Evolutionary conservation across 768 basidiomycete species (phyloP), one percentile per base, ranked within the genome.

Genomic region (Calocera cornea): DNA sequence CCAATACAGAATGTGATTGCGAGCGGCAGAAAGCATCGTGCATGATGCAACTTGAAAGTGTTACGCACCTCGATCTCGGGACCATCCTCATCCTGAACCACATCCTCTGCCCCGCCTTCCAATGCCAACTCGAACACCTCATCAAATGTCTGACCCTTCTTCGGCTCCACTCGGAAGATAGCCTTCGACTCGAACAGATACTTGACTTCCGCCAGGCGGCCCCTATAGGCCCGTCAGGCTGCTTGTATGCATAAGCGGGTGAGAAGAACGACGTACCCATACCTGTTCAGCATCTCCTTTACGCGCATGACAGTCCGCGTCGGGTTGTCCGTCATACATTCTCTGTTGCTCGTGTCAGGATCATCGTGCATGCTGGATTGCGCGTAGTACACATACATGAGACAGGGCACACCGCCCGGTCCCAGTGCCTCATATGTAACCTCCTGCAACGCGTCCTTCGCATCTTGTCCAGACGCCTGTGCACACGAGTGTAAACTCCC

Each of bases 71-170:
- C 64, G 22, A 64, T 64, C 34, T 41, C 64, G 14, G 8, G 12
- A 36, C 24, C 60, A 3, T 64, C 64, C 64, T 64, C 64, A 10
- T 2, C 11, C 38, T 34, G n/a, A 17, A 36, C 64, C 34, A 64
- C 64, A 29, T 64, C 64, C 64, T 64, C 64, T 12, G 64, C 64
- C 36, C 64, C 64, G 11, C 64, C 64, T 12, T 64, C 64, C 34
- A 64, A 14, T 16, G 64, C 34, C 34, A 64, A 29, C 19, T 64
- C 64, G 31, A 64, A 64, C 3, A 64, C 22, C 33, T 34, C 64
- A 17, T 64, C 64, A 24, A 64, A 64, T 34, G 34, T 41, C 22
- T 34, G 34, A 2, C 64, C 64, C 11, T 34, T 17, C 34, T 22
- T 41, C 17, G 64, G 64, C 10, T 34, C 38, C 2, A 34, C 8